A percentile compares a stretch with the other conserved stretches of the same genome.
phyloP scores from a whole-genome alignment of 2,329 filamentous ascomycete species.

The Thyridium curvatum region DNA sequence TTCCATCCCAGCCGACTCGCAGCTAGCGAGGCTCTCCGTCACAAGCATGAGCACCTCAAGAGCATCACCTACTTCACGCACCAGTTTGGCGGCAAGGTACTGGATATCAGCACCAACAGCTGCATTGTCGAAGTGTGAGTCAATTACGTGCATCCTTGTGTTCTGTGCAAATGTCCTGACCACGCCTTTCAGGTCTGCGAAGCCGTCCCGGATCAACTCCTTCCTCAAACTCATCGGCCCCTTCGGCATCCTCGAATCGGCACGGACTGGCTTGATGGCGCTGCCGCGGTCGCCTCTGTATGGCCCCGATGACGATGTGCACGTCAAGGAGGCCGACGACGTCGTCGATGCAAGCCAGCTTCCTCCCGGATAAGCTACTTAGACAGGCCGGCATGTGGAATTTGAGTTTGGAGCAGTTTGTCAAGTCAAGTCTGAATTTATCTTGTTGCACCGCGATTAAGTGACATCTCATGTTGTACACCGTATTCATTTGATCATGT shows the following conservation, averaged over 20 bases:
- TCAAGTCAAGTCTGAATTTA: too few relatives aligned
- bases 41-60: slow-evolving; percentile 96
- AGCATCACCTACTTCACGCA: slow-evolving; percentile 95
- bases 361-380: slow-evolving; percentile 66
- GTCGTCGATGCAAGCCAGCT: slow-evolving; percentile 91
- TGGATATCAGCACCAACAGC: slow-evolving; percentile 97
- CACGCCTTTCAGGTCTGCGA: slow-evolving; percentile 62
- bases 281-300: slow-evolving; percentile 87
- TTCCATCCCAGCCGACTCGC: slow-evolving; percentile 88
- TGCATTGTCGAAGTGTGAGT: slow-evolving; percentile 96
- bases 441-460: too few relatives aligned
- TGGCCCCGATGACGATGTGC: slow-evolving; percentile 60
- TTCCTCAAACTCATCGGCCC: slow-evolving; percentile 94
- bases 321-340: slow-evolving; percentile 82
- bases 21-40: slow-evolving; percentile 79
- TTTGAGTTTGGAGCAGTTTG: too few relatives aligned
- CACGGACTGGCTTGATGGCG: slow-evolving; percentile 93
- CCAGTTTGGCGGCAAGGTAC: slow-evolving; percentile 94
- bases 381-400: too few relatives aligned
- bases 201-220: slow-evolving; percentile 88
- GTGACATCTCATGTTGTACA: too few relatives aligned
- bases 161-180: neutral
- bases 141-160: neutral
- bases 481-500: too few relatives aligned
- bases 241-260: slow-evolving; percentile 94